A percentile compares a stretch with the other conserved stretches of the same genome.
Conservation (phyloP, 805 yeast species). For the Yamadazyma ubonensis region DNA sequence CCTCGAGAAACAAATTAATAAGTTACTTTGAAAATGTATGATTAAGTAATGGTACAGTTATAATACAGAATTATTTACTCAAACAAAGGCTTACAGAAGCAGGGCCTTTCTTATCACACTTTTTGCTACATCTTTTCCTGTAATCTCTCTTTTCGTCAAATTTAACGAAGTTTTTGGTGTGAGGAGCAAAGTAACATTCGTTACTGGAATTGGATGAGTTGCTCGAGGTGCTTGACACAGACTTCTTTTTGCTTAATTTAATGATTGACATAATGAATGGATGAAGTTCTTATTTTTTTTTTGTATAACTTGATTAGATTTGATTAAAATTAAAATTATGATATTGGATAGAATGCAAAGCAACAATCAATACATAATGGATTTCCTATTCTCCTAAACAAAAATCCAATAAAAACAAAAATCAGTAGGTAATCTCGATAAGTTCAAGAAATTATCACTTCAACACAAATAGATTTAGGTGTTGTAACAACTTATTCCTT, state of each 20-base stretch:
- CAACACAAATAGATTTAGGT: too few relatives aligned
- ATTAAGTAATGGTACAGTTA: constrained; percentile 12
- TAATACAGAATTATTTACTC: constrained; percentile 29
- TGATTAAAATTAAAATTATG: background rate
- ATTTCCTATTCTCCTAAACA: constrained; percentile 3
- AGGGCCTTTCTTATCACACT: constrained; percentile 26
- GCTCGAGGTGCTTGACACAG: constrained; percentile 23
- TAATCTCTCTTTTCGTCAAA: constrained; percentile 49
- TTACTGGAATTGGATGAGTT: constrained; percentile 15
- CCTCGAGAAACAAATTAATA: constrained; percentile 1
- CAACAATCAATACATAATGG: constrained; percentile 9
- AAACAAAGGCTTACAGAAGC: constrained; percentile 40
- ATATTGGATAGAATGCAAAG: background rate
- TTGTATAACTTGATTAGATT: background rate
- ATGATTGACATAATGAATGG: constrained; percentile 17
- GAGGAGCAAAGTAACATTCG: constrained; percentile 11
- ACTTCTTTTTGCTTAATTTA: constrained; percentile 23
- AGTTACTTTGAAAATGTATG: background rate
- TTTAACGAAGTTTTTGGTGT: constrained; percentile 27
- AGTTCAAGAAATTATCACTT: background rate
- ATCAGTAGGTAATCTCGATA: background rate
- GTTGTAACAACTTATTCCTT: too few relatives aligned
- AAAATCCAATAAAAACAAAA: constrained; percentile 4
- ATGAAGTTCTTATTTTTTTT: background rate
- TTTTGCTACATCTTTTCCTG: constrained; percentile 34